Evolutionary conservation across 139 green algal species (phyloP).

Genomic region (Chlorella ohadii): DNA sequence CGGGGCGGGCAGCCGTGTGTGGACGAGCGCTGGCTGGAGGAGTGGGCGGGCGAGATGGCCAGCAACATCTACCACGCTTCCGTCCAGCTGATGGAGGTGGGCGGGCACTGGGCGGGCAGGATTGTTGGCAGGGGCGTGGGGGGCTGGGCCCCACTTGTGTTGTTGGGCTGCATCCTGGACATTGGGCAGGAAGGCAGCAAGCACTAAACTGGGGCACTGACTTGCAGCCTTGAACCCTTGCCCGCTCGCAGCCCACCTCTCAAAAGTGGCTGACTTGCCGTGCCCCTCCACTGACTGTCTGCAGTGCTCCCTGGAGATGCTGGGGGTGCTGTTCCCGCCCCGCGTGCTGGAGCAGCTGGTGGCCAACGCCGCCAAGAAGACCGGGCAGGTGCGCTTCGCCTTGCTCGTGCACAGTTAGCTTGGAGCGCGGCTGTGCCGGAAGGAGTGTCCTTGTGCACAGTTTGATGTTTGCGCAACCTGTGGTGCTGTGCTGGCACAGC

Average conservation of each 20-base stretch:
- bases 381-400: not conserved
- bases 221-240: not conserved
- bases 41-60: conserved; percentile 33
- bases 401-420: too few species aligned
- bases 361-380: conserved; percentile 17
- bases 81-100: conserved; percentile 36
- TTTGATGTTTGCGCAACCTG: too few species aligned
- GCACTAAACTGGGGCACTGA: too few species aligned
- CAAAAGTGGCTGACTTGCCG: too few species aligned
- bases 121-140: not conserved
- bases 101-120: not conserved
- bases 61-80: conserved; percentile 16
- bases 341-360: conserved; percentile 34
- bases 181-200: too few species aligned
- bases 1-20: not conserved
- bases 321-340: conserved; percentile 37
- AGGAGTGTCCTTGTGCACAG: not conserved
- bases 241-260: too few species aligned
- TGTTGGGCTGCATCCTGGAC: too few species aligned
- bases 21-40: conserved; percentile 23
- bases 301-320: conserved; percentile 33
- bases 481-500: too few species aligned
- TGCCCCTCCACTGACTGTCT: too few species aligned
- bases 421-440: not conserved
- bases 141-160: too few species aligned